Evolutionary conservation across 768 basidiomycete species (phyloP), one percentile per base, ranked within the genome.

Genomic region (Hygrophorus russula): DNA sequence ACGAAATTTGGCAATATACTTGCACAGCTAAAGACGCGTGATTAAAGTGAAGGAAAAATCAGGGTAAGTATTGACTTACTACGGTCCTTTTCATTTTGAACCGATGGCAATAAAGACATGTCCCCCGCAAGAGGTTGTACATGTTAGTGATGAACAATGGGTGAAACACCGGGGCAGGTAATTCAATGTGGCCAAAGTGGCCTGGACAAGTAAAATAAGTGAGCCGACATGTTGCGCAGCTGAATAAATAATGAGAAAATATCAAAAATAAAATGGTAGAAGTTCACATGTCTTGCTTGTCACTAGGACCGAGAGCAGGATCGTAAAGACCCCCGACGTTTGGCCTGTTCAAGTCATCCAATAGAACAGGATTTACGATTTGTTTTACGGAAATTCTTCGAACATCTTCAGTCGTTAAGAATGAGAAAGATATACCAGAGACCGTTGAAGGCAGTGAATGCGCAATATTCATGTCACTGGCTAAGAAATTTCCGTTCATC

Each of bases 101-200:
- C 50, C 69, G 73, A 61, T 99, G 96, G 62, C 96, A 99, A 64
- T 86, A 98, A 59, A 94, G 64, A 66, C 96, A 99, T 11, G 79
- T 79, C 30, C 82, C 83, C 45, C 93, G 79, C 15, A 99, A 67
- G 36, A 98, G 66, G 50, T 82, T 83, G 59, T 81, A 93, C 70
- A 85, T 81, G 54, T 93, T 88, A 27, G 73, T 69, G 80, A 98
- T 90, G 64, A 98, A 99, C 31, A 99, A 66, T 0, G 96, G 96
- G 56, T 99, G 94, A 57, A 87, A 98, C 2, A 98, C 89, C 11
- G 96, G 93, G 13, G 85, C 76, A 14, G 94, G 92, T 5, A 99
- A 75, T 48, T 97, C 91, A 48, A 99, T 94, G 62, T 98, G 96
- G 15, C 96, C 96, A 64, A 85, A 99, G 62, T 99, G 96, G 13